A percentile compares a stretch with the other conserved stretches of the same genome.
These are phyloP conservation scores for Musa balbisiana DNA, from an alignment of 202 grass and related monocot genomes.

Conservation along the genomic window DNA sequence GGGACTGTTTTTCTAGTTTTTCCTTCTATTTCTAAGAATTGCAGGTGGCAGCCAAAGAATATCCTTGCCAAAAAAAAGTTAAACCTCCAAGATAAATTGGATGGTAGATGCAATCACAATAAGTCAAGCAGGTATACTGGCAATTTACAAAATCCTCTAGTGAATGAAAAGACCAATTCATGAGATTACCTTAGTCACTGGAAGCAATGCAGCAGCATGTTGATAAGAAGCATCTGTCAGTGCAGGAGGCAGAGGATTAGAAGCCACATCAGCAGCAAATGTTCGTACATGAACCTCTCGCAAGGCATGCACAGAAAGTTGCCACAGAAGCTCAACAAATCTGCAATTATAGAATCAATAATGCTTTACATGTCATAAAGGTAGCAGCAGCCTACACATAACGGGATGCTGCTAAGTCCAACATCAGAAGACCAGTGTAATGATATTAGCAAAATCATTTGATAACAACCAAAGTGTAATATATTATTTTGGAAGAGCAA, in stretches of 20 bases:
- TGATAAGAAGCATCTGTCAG: conserved; percentile 97
- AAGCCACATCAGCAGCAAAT: conserved; percentile 71
- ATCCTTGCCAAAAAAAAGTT: neutral
- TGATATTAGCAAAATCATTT: too few relatives aligned
- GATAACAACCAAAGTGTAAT: too few relatives aligned
- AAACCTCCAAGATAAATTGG: neutral
- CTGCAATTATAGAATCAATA: conserved; percentile 35
- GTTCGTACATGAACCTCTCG: conserved; percentile 95
- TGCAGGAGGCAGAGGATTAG: conserved; percentile 71
- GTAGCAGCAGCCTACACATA: neutral
- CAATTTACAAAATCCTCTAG: neutral
- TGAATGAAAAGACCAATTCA: neutral
- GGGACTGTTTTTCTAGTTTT: neutral
- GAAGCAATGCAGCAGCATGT: conserved; percentile 92
- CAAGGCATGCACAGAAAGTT: conserved; percentile 95
- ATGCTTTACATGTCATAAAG: neutral
- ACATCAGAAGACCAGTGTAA: too few relatives aligned
- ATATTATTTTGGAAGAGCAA: too few relatives aligned
- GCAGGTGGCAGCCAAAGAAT: neutral
- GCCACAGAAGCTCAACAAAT: conserved; percentile 99
- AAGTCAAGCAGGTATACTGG: neutral
- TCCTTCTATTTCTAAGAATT: neutral
- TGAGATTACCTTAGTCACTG: conserved; percentile 68
- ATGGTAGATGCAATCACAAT: neutral
- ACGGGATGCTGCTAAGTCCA: too few relatives aligned